These are phyloP conservation scores for Diversispora epigaea DNA, from an alignment of 192 early-diverging fungal species.

Conservation along the genomic window DNA sequence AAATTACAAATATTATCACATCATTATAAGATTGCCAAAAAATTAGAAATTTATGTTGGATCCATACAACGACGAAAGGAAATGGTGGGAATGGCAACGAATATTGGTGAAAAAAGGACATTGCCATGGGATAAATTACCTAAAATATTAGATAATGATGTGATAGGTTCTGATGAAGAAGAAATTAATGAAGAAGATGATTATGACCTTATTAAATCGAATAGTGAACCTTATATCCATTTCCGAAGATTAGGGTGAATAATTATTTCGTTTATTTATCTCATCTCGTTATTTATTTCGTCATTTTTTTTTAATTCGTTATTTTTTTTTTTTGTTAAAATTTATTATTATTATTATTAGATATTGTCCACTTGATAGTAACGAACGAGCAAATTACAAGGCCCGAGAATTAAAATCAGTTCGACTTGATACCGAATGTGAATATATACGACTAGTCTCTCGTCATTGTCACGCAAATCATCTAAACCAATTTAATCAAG, in stretches of 20 bases:
- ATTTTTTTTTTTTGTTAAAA: background rate
- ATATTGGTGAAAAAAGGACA: conserved; percentile 8
- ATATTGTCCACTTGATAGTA: conserved; percentile 68
- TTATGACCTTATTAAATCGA: conserved; percentile 7
- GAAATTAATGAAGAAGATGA: conserved; percentile 7
- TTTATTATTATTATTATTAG: conserved; percentile 34
- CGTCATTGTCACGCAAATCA: conserved; percentile 69
- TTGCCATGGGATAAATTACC: conserved; percentile 29
- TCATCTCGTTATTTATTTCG: background rate
- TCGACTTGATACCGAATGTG: conserved; percentile 64
- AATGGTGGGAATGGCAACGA: conserved; percentile 10
- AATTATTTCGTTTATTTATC: background rate
- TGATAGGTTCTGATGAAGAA: background rate
- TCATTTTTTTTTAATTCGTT: background rate
- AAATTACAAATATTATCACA: conserved; percentile 74
- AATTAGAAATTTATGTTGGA: conserved; percentile 71
- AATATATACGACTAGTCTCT: conserved; percentile 66
- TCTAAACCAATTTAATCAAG: conserved; percentile 77
- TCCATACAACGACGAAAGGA: conserved; percentile 31
- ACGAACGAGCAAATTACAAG: conserved; percentile 57
- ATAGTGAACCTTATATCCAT: conserved; percentile 38
- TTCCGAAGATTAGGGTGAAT: conserved; percentile 44
- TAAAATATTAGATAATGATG: conserved; percentile 29
- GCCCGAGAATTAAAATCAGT: conserved; percentile 77
- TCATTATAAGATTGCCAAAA: conserved; percentile 76